These are phyloP conservation scores for Globisporangium lucens DNA, from an alignment of 352 stramenopile species.

Conservation along the genomic window DNA sequence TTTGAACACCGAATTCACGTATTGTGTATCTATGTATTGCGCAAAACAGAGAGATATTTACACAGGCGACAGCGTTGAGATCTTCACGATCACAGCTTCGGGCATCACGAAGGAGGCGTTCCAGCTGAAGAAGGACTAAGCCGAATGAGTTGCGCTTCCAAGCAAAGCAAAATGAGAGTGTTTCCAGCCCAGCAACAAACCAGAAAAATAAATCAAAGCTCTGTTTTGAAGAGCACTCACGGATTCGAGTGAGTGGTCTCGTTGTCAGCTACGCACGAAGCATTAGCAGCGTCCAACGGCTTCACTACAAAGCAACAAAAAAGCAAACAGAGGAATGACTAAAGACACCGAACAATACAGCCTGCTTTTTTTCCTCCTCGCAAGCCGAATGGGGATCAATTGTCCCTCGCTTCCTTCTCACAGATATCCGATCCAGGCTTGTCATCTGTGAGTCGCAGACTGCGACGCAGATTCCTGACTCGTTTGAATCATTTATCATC, in stretches of 20 bases:
- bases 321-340: neutral
- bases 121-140: constrained; percentile 95
- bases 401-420: neutral
- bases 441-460: neutral
- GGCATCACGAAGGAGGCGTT: constrained; percentile 92
- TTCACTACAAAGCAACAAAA: neutral
- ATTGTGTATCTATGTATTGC: constrained; percentile 1
- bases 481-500: no score
- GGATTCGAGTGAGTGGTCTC: no score
- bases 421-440: neutral
- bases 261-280: neutral
- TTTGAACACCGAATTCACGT: constrained; percentile 2
- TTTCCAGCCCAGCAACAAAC: neutral
- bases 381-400: neutral
- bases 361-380: neutral
- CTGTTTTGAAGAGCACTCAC: neutral
- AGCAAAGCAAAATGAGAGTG: neutral
- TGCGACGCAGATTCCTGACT: no score
- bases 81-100: constrained; percentile 95
- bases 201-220: neutral
- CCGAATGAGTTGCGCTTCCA: neutral
- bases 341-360: neutral
- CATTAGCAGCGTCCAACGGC: neutral
- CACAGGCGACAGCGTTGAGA: constrained; percentile 97
- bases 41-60: constrained; percentile 96